These are phyloP conservation scores for Exutisphaerella laricina DNA, from an alignment of 2,329 filamentous ascomycete species.

Conservation along the genomic window DNA sequence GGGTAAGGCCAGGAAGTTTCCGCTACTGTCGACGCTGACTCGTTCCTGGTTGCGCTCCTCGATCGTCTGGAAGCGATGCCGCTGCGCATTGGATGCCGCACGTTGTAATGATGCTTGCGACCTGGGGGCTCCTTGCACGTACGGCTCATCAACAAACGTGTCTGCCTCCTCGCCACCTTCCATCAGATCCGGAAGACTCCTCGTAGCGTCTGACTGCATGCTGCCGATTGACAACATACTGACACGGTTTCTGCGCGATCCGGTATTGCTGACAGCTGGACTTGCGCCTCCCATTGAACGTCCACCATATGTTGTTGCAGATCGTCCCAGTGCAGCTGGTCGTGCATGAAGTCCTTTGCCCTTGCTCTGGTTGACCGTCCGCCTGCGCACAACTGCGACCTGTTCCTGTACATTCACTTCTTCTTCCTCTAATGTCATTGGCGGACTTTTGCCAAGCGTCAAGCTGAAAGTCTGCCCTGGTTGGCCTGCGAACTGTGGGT, in stretches of 20 bases:
- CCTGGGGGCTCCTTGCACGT: constrained; percentile 31
- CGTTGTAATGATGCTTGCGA: constrained; percentile 32
- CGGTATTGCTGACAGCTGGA: constrained; percentile 12
- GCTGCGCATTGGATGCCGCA: constrained; percentile 60
- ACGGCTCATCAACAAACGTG: constrained; percentile 33
- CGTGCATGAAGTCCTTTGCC: constrained; percentile 29
- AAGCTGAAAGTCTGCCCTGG: constrained; percentile 34
- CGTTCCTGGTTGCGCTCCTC: constrained; percentile 46
- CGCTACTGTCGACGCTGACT: constrained; percentile 57
- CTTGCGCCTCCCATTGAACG: constrained; percentile 15
- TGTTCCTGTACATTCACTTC: constrained; percentile 32
- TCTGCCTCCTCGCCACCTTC: constrained; percentile 27
- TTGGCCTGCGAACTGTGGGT: constrained; percentile 30
- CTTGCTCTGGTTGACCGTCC: constrained; percentile 34
- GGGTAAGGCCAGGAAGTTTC: constrained; percentile 76
- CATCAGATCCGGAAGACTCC: constrained; percentile 30
- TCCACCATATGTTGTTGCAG: constrained; percentile 30
- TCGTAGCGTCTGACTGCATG: constrained; percentile 25
- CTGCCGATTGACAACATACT: constrained; percentile 26
- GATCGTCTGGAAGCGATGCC: constrained; percentile 59
- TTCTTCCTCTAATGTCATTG: constrained; percentile 32
- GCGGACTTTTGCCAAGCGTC: constrained; percentile 32
- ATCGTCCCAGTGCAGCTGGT: constrained; percentile 30
- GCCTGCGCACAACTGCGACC: constrained; percentile 30
- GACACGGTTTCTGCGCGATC: constrained; percentile 13